Base-by-base conservation (phyloP, 179 eudicot genomes). In the Spinacia oleracea region DNA sequence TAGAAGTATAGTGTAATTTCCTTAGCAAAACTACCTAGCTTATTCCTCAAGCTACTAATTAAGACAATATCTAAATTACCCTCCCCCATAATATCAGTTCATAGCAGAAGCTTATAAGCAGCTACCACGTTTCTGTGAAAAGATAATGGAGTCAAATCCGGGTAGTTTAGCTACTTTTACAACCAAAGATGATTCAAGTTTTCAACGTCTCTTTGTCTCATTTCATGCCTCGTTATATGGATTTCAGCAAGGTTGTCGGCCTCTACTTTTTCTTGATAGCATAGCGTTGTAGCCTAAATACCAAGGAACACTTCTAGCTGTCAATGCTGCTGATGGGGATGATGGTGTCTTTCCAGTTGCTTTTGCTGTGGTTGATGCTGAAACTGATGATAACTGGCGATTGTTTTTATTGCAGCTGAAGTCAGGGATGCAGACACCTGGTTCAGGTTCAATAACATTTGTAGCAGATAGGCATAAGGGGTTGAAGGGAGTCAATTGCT, bases 141-240 rank as follows among this genome's bases (percentile, higher is more conserved):
- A 86, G 83, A 91, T 95, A 71, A 90, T 90, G 96, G 98, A 90
- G 84, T 87, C 96, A 75, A 95, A 95, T 90, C 98, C 96, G 60
- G 98, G 98, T 35, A 95, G 98, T 86, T 80, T 93, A 51, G 98
- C 98, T 81, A 91, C 97, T 74, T 91, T 93, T 81, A 86, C 94
- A 2, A 95, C 98, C 16, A 95, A 91, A 77, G 96, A 93, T 1
- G 97, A 93, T 81, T 91, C 94, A 34, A 95, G 93, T 74, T 95
- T 95, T 69, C 98, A 93, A 74, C 90, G 98, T 25, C 88, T 95
- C n/a, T 95, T 91, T 84, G 97, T 95, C 69, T 86, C 98, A 7
- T 95, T 95, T 80, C 90, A 87, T 87, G 97, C 98, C 27, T 93
- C 97, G 6, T 60, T 90, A 32, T 82, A 85, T 79, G 98, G 98